These are phyloP conservation scores for Geranium brycei DNA, from an alignment of 345 rosid genomes.

Conservation along the genomic window DNA sequence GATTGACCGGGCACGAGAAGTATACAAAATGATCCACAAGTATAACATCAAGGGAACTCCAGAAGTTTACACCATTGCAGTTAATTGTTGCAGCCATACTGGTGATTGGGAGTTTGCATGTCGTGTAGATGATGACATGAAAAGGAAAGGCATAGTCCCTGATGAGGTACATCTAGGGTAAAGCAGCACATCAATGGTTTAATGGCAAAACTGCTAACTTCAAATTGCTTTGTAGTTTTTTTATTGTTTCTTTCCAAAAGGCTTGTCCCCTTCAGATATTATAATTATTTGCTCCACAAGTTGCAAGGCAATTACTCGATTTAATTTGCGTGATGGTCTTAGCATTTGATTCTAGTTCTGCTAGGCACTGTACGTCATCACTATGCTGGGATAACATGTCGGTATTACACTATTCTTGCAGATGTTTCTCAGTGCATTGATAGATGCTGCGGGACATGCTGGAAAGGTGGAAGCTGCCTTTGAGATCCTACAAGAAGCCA, in stretches of 20 bases:
- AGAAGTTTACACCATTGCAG: constrained; percentile 79
- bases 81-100: constrained; percentile 66
- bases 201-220: neutral
- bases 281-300: no score
- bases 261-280: no score
- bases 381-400: neutral
- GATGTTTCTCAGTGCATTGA: constrained; percentile 81
- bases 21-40: constrained; percentile 57
- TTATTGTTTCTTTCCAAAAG: no score
- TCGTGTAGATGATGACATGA: constrained; percentile 62
- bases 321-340: neutral
- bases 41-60: constrained; percentile 79
- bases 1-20: constrained; percentile 77
- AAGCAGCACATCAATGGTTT: neutral
- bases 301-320: no score
- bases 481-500: constrained; percentile 51
- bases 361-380: neutral
- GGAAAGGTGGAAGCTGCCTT: constrained; percentile 69
- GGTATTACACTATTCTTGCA: constrained; percentile 17
- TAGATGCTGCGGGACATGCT: constrained; percentile 84
- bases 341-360: constrained; percentile 1
- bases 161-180: constrained; percentile 49
- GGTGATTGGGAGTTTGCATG: constrained; percentile 84
- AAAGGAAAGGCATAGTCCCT: constrained; percentile 52
- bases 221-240: no score